Conservation (phyloP, 2,329 filamentous ascomycete genomes). For the Magnaporthiopsis poae region DNA sequence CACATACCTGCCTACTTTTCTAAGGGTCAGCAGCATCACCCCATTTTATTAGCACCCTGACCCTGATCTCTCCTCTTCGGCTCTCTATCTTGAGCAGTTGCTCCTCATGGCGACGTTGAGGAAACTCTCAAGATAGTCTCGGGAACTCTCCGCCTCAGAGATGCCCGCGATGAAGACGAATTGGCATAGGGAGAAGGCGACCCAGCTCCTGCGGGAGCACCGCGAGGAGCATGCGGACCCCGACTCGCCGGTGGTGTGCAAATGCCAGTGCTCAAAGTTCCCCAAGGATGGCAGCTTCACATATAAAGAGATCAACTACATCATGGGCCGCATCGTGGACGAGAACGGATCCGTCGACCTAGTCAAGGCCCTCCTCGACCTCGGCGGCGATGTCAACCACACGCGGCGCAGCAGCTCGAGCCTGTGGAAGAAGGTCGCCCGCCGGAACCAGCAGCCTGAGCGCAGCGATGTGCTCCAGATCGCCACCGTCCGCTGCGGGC, state of each 20-base stretch:
- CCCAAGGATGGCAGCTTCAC: constrained; percentile 12
- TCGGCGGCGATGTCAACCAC: constrained; percentile 21
- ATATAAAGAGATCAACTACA: constrained; percentile 18
- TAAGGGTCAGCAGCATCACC: not conserved
- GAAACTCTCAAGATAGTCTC: not conserved
- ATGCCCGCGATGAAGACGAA: not conserved
- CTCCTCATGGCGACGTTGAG: not conserved
- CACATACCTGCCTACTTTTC: no score
- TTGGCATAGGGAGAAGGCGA: constrained; percentile 7
- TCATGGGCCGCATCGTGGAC: constrained; percentile 17
- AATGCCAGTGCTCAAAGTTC: constrained; percentile 25
- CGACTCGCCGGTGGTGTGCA: constrained; percentile 7
- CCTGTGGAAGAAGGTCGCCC: constrained; percentile 16
- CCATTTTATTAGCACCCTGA: not conserved
- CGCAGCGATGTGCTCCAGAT: constrained; percentile 18
- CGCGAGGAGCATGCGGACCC: constrained; percentile 7
- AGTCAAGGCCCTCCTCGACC: constrained; percentile 16
- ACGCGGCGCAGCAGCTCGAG: constrained; percentile 14
- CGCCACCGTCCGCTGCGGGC: constrained; percentile 15
- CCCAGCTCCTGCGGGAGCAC: constrained; percentile 5
- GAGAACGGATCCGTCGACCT: constrained; percentile 17
- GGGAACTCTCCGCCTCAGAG: not conserved
- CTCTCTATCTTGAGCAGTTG: not conserved
- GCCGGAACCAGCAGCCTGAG: constrained; percentile 14
- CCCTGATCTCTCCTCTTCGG: not conserved